Evolutionary conservation across 2,329 filamentous ascomycete genomes (phyloP).

Genomic region (Aspergillus sp.): DNA sequence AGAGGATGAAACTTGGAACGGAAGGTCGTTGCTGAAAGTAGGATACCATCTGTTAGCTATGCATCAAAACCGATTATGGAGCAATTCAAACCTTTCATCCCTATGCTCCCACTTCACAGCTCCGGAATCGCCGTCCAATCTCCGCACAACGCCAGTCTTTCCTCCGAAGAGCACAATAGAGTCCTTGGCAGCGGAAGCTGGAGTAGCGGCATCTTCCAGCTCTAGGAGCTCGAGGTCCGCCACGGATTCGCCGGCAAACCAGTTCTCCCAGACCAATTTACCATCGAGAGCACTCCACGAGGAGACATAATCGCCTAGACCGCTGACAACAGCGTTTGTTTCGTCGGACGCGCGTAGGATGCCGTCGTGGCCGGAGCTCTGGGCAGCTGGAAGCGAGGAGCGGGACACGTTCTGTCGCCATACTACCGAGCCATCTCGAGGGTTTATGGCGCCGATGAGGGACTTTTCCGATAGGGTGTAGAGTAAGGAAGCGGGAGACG

Average conservation of each 20-base stretch:
- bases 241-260: conserved; percentile 50
- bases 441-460: conserved; percentile 84
- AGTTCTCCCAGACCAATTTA: conserved; percentile 70
- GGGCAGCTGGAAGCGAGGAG: conserved; percentile 26
- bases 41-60: conserved; percentile 17
- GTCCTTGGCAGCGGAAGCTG: conserved; percentile 52
- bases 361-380: conserved; percentile 17
- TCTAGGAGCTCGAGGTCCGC: conserved; percentile 69
- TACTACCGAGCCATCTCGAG: conserved; percentile 75
- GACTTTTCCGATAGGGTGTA: conserved; percentile 86
- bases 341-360: conserved; percentile 72
- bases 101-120: conserved; percentile 74
- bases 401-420: conserved; percentile 78
- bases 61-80: not conserved
- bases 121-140: conserved; percentile 71
- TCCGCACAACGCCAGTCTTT: conserved; percentile 58
- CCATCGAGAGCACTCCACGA: conserved; percentile 84
- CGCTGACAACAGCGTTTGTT: conserved; percentile 74
- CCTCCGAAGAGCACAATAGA: conserved; percentile 66
- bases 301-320: conserved; percentile 65
- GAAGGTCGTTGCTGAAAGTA: conserved; percentile 58
- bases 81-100: conserved; percentile 51
- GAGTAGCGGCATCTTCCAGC: conserved; percentile 54
- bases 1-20: conserved; percentile 72
- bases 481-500: conserved; percentile 81